These are phyloP conservation scores for Tylopilus sp. DNA, from an alignment of 768 basidiomycete genomes.

Conservation along the genomic window DNA sequence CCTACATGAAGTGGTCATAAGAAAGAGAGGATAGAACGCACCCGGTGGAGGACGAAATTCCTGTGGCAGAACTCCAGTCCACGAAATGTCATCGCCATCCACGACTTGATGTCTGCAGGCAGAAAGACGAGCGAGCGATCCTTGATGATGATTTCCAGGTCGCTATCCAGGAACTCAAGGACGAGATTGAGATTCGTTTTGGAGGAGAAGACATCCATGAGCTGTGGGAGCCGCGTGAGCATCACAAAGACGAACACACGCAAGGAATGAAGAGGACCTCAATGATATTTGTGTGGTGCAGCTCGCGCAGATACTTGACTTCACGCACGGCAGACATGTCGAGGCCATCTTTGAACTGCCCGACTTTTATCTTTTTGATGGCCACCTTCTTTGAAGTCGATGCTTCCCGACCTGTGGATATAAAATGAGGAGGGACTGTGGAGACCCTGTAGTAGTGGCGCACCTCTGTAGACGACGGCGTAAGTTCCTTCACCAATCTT, in stretches of 20 bases:
- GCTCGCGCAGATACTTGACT: conserved; percentile 93
- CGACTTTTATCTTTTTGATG: conserved; percentile 97
- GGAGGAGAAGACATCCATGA: conserved; percentile 94
- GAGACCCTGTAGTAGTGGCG: conserved; percentile 4
- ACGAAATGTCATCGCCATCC: conserved; percentile 98
- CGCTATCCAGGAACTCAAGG: conserved; percentile 92
- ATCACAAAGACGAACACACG: neutral
- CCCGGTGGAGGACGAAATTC: conserved; percentile 90
- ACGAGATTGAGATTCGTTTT: conserved; percentile 97
- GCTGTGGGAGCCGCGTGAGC: conserved; percentile 42
- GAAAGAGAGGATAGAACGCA: conserved; percentile 35
- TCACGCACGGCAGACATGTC: conserved; percentile 99
- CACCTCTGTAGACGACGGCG: conserved; percentile 93
- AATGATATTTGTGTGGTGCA: conserved; percentile 93
- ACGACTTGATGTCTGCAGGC: conserved; percentile 95
- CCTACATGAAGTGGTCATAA: conserved; percentile 8
- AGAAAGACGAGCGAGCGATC: conserved; percentile 90
- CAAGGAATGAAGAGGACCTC: conserved; percentile 49
- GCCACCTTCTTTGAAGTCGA: conserved; percentile 82
- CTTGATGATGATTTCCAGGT: conserved; percentile 95
- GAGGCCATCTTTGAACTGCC: conserved; percentile 94
- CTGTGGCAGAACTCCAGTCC: conserved; percentile 98
- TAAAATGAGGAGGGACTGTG: neutral
- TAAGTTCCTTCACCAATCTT: conserved; percentile 93
- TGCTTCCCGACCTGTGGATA: conserved; percentile 60